Evolutionary conservation across 768 basidiomycete genomes (phyloP), one percentile per base, ranked within the genome.

Genomic region (Dacryopinax primogenitus): DNA sequence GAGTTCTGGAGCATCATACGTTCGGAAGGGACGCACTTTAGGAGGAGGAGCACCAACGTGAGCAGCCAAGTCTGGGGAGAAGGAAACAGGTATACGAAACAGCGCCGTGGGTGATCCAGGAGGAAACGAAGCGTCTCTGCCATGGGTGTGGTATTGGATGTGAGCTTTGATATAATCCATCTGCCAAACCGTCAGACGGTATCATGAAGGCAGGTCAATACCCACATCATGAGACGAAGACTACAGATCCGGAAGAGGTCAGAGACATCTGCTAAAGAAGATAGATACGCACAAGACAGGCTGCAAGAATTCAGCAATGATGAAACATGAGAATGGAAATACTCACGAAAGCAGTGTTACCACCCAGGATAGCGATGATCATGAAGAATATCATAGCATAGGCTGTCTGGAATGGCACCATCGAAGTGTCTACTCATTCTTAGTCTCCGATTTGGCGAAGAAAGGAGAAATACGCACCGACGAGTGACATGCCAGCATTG

Each of bases 61-160:
- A 96, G 82, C 69, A 95, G 89, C 90, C 92, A 92, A 1, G 93
- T 96, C 72, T 96, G 93, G 70, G 93, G 90, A 0, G 91, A 86
- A 0, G 92, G 92, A 69, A 95, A 95, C 9, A 95, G 81, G 73
- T 92, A 90, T 12, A 92, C 83, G 71, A 88, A 94, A 74, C 92
- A 95, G 67, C 80, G 84, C 12, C 95, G 84, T 13, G 95, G 95
- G 72, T 97, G 95, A 70, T 97, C 92, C 9, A 99, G 82, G 7
- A 99, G 82, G 73, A 98, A 99, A 64, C 86, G 86, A 0, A 96
- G 78, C 0, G 92, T 91, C 75, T 94, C 91, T 58, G 84, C 77
- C 0, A 84, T 70, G 0, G 84, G 82, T 15, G 90, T 91, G 0
- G 74, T 70, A 1, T 70, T 70, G 3, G 85, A 83, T 23, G 87